Conservation (phyloP, 2,329 filamentous ascomycete species). For the Trichoderma lentiforme region DNA sequence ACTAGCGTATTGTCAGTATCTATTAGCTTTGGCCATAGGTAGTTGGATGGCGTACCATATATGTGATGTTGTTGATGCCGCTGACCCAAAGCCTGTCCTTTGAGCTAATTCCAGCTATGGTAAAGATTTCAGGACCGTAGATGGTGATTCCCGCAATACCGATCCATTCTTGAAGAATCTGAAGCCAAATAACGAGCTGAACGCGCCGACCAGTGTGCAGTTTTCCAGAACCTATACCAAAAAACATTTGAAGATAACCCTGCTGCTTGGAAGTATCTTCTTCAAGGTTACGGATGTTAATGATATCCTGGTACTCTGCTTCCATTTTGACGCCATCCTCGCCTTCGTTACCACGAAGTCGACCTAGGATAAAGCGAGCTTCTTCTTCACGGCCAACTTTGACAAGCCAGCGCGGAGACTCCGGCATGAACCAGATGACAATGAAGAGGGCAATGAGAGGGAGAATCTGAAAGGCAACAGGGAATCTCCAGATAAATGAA, state of each 20-base stretch:
- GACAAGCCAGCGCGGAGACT: conserved; percentile 65
- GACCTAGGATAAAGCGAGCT: conserved; percentile 60
- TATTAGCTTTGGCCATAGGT: neutral
- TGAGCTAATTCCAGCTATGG: conserved; percentile 62
- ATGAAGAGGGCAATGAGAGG: conserved; percentile 56
- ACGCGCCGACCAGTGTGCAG: conserved; percentile 65
- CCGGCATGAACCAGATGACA: conserved; percentile 64
- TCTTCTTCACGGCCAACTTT: conserved; percentile 66
- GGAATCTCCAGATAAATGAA: conserved; percentile 63
- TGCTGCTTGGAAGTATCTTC: conserved; percentile 54
- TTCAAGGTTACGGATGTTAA: conserved; percentile 60
- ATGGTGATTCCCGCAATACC: conserved; percentile 68
- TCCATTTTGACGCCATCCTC: conserved; percentile 54
- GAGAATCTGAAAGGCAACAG: conserved; percentile 66
- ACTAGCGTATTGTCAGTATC: conserved; percentile 24
- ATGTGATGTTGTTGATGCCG: conserved; percentile 50
- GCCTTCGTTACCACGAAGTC: conserved; percentile 58
- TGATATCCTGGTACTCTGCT: conserved; percentile 66
- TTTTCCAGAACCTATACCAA: conserved; percentile 62
- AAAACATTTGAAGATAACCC: conserved; percentile 64
- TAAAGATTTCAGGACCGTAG: conserved; percentile 57
- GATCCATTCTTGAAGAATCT: conserved; percentile 69
- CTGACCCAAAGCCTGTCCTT: conserved; percentile 62
- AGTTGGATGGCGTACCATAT: conserved; percentile 36
- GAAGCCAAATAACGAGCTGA: conserved; percentile 67